Percentiles rank a stretch among this genome's conserved stretches.
phyloP scores from a whole-genome alignment of 2,329 filamentous ascomycete species.

The Talaromyces marneffei region DNA sequence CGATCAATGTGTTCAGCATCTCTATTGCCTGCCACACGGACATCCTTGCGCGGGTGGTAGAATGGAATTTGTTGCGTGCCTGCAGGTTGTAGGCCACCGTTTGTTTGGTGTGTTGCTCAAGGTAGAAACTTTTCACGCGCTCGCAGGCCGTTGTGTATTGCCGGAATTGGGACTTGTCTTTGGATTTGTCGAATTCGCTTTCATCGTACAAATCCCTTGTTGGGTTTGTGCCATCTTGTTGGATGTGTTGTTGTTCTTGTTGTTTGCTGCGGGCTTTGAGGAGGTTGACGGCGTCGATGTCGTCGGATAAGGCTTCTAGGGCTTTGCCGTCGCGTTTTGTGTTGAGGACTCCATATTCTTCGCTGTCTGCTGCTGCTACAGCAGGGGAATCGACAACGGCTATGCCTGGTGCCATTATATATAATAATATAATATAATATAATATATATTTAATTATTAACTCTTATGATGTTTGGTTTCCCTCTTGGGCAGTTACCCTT shows the following conservation, averaged over 20 bases:
- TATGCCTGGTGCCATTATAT: conserved; percentile 23
- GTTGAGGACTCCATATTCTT: conserved; percentile 1
- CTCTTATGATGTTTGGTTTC: background rate
- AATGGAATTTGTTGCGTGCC: conserved; percentile 66
- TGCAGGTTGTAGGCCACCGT: conserved; percentile 68
- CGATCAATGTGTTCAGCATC: conserved; percentile 83
- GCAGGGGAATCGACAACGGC: conserved; percentile 21
- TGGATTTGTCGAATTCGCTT: conserved; percentile 65
- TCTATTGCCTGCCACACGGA: conserved; percentile 88
- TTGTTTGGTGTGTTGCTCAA: conserved; percentile 59
- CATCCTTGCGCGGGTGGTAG: conserved; percentile 66
- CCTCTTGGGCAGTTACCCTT: background rate
- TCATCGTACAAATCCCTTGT: conserved; percentile 42
- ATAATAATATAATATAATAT: too few relatives aligned
- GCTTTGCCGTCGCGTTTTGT: conserved; percentile 50
- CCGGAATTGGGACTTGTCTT: conserved; percentile 74
- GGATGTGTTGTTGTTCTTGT: conserved; percentile 45
- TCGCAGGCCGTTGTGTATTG: conserved; percentile 80
- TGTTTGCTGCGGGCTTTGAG: conserved; percentile 41
- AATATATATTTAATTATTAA: background rate
- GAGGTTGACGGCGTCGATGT: conserved; percentile 56
- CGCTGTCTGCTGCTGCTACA: background rate
- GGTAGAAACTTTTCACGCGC: conserved; percentile 81
- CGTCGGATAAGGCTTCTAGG: conserved; percentile 54
- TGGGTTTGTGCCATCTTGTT: too few relatives aligned